These are phyloP conservation scores for Citrullus colocynthis DNA, from an alignment of 306 rosid species.

Conservation along the genomic window DNA sequence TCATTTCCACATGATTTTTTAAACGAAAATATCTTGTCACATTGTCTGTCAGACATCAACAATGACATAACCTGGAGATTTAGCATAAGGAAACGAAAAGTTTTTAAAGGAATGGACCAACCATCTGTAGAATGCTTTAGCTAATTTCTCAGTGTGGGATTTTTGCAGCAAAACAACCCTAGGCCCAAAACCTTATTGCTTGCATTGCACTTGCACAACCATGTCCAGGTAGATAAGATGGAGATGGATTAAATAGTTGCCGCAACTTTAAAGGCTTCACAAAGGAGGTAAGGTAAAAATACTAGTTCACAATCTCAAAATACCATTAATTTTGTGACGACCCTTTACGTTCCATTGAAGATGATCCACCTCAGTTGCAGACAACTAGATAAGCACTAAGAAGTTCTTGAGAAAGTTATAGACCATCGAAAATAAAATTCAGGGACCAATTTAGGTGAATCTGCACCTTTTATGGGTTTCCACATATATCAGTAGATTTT, in stretches of 20 bases:
- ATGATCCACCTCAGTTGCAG: neutral
- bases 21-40: neutral
- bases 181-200: neutral
- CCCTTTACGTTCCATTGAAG: neutral
- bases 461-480: slow-evolving; percentile 2
- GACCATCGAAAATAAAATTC: neutral
- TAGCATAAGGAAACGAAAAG: neutral
- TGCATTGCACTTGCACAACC: neutral
- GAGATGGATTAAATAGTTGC: neutral
- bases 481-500: slow-evolving; percentile 25
- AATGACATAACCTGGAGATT: neutral
- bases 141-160: neutral
- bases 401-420: neutral
- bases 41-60: neutral
- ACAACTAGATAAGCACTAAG: neutral
- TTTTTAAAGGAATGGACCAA: neutral
- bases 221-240: neutral
- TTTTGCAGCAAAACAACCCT: neutral
- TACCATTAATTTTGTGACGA: neutral
- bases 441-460: neutral
- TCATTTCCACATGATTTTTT: neutral
- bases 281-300: neutral
- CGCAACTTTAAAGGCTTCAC: neutral
- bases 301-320: neutral
- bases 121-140: neutral